Conservation (phyloP, 768 basidiomycete genomes). For the Russula abietina region DNA sequence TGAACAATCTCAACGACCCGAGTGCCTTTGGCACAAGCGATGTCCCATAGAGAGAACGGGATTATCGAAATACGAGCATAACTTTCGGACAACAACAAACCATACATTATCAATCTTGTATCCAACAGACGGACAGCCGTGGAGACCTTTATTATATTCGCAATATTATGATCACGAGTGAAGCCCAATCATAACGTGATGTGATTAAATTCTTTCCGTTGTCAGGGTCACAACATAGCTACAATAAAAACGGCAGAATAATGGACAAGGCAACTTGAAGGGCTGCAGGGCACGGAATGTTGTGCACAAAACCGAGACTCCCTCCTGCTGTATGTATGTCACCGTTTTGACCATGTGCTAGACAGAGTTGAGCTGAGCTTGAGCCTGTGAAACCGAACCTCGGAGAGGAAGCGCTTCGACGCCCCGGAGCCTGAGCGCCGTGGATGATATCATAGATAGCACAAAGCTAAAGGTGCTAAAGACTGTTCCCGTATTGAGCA, state of each 20-base stretch:
- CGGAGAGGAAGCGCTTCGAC: too few relatives aligned
- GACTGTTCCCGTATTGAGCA: conserved; percentile 47
- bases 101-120: too few relatives aligned
- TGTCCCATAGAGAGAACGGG: not conserved
- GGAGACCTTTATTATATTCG: too few relatives aligned
- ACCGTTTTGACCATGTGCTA: conserved; percentile 38
- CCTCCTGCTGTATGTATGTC: conserved; percentile 30
- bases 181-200: too few relatives aligned
- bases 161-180: too few relatives aligned
- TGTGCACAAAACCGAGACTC: conserved; percentile 32
- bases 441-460: conserved; percentile 22
- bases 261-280: too few relatives aligned
- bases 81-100: not conserved
- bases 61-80: not conserved
- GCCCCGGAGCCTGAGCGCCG: too few relatives aligned
- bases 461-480: conserved; percentile 46
- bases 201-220: too few relatives aligned
- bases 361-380: conserved; percentile 28
- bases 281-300: conserved; percentile 30
- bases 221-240: too few relatives aligned
- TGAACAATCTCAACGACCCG: not conserved
- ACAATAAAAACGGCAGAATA: conserved; percentile 29
- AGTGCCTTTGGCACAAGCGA: not conserved
- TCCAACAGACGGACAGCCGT: too few relatives aligned
- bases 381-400: conserved; percentile 1